A percentile compares a stretch with the other conserved stretches of the same genome.
phyloP scores from a whole-genome alignment of 2,329 filamentous ascomycete species.

The Plectosphaerella plurivora region DNA sequence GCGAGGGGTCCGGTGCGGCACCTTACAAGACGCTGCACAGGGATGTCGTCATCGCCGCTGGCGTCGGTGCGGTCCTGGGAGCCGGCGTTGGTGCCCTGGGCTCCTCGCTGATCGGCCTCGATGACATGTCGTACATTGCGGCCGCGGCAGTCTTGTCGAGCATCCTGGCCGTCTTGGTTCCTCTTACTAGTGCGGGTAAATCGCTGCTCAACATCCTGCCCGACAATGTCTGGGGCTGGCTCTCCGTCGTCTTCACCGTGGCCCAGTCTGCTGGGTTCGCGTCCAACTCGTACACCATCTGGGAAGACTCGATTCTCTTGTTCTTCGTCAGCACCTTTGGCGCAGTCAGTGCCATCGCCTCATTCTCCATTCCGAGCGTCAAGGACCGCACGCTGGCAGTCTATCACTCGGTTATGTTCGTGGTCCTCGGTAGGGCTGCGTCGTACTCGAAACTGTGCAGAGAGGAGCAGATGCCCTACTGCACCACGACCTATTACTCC shows the following conservation, averaged over 20 bases:
- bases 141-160: slow-evolving; percentile 41
- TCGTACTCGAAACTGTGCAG: slow-evolving; percentile 90
- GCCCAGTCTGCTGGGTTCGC: slow-evolving; percentile 91
- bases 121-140: slow-evolving; percentile 23
- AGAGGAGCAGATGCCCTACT: slow-evolving; percentile 98
- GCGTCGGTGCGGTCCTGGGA: slow-evolving; percentile 27
- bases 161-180: slow-evolving; percentile 31
- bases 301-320: slow-evolving; percentile 92
- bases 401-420: slow-evolving; percentile 81
- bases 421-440: slow-evolving; percentile 71
- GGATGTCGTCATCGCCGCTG: slow-evolving; percentile 30
- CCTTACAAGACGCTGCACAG: slow-evolving; percentile 32
- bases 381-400: slow-evolving; percentile 70
- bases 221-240: slow-evolving; percentile 81
- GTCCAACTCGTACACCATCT: slow-evolving; percentile 97
- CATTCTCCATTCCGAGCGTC: slow-evolving; percentile 64
- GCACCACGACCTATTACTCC: slow-evolving; percentile 91
- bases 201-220: slow-evolving; percentile 56
- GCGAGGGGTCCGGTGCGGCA: slow-evolving; percentile 18
- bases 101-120: slow-evolving; percentile 29
- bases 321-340: slow-evolving; percentile 92
- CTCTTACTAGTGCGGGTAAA: slow-evolving; percentile 38
- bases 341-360: slow-evolving; percentile 66
- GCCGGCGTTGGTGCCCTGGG: slow-evolving; percentile 24
- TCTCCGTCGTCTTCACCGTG: slow-evolving; percentile 75